A percentile compares a stretch with the other conserved stretches of the same genome.
phyloP scores from a whole-genome alignment of 2,329 filamentous ascomycete species.

The Xylariomycetidae sp. region DNA sequence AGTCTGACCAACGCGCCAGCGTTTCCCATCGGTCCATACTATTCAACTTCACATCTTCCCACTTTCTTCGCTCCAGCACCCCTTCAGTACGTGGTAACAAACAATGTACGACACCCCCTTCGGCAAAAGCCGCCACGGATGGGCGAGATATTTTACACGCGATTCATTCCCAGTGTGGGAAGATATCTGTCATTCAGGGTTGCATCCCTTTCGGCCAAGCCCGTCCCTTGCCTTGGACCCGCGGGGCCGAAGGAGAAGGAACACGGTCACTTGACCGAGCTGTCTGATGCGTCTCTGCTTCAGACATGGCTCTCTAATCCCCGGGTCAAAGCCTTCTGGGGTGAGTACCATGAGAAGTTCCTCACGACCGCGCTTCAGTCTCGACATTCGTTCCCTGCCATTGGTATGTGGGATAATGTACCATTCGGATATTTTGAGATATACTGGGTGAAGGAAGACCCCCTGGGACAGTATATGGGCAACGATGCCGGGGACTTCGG shows the following conservation, averaged over 20 bases:
- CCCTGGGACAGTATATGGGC: slow-evolving; percentile 64
- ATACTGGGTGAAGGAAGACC: slow-evolving; percentile 96
- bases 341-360: slow-evolving; percentile 61
- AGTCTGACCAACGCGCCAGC: slow-evolving; percentile 28
- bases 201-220: slow-evolving; percentile 62
- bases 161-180: slow-evolving; percentile 74
- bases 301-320: slow-evolving; percentile 86
- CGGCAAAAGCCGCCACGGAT: slow-evolving; percentile 85
- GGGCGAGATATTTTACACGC: slow-evolving; percentile 86
- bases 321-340: slow-evolving; percentile 84
- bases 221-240: slow-evolving; percentile 62
- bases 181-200: slow-evolving; percentile 89
- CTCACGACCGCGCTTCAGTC: slow-evolving; percentile 60
- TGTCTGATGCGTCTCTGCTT: slow-evolving; percentile 58
- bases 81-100: slow-evolving; percentile 73
- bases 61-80: slow-evolving; percentile 87
- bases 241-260: slow-evolving; percentile 36
- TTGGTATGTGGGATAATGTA: slow-evolving; percentile 90
- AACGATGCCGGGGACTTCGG: slow-evolving; percentile 73
- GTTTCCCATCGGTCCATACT: slow-evolving; percentile 63
- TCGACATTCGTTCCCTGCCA: slow-evolving; percentile 80
- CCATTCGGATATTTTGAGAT: slow-evolving; percentile 98
- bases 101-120: slow-evolving; percentile 77
- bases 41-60: slow-evolving; percentile 77
- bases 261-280: slow-evolving; percentile 35